phyloP scores from a whole-genome alignment of 75 land plant species.

The Picea sitchensis region DNA sequence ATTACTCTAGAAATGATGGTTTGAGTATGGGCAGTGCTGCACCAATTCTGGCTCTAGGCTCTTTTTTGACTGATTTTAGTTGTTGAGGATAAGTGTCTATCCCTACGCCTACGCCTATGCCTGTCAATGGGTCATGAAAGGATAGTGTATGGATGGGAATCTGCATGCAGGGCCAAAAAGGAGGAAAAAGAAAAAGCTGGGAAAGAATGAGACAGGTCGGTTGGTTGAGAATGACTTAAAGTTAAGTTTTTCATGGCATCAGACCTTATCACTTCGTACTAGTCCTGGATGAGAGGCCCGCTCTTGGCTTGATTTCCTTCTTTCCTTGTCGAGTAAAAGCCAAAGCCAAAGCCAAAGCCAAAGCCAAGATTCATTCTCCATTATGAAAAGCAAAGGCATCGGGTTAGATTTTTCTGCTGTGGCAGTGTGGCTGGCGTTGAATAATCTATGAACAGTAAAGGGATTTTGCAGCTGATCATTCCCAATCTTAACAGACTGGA shows the following conservation, averaged over 20 bases:
- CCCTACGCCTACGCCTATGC: too few relatives aligned
- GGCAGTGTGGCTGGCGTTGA: background rate
- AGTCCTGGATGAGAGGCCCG: background rate
- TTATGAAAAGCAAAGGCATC: background rate
- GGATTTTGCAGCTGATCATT: background rate
- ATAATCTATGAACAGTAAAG: background rate
- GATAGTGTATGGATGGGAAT: background rate
- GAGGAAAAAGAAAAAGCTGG: background rate
- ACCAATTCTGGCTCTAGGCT: too few relatives aligned
- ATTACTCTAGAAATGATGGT: too few relatives aligned
- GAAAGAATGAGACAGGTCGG: background rate
- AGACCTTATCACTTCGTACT: background rate
- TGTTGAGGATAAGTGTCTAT: too few relatives aligned
- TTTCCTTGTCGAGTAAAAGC: background rate
- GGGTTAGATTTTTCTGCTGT: background rate
- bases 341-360: constrained; percentile 8
- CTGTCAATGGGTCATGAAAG: background rate
- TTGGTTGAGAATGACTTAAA: background rate
- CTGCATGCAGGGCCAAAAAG: background rate
- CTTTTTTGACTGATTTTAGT: too few relatives aligned
- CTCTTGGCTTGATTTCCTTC: too few relatives aligned
- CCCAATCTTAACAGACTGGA: background rate
- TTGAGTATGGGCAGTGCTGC: too few relatives aligned
- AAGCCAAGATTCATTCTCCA: constrained; percentile 4
- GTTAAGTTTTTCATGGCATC: background rate